Conservation (phyloP, 495 filamentous ascomycete genomes). For the Aspergillus cavernicola region DNA sequence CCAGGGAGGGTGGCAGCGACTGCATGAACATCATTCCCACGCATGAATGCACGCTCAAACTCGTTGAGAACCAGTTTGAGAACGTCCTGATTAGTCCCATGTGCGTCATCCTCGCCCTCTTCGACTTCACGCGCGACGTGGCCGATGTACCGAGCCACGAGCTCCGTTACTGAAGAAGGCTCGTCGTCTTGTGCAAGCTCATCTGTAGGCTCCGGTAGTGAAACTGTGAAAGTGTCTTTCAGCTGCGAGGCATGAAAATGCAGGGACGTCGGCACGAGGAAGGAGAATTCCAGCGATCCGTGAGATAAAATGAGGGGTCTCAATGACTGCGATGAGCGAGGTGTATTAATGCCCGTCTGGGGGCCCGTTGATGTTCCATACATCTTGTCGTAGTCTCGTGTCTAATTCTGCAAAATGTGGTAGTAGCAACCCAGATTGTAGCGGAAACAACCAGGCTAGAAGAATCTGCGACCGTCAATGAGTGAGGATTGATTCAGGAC, state of each 20-base stretch:
- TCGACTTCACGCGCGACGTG: conserved; percentile 82
- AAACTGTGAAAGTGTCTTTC: conserved; percentile 78
- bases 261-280: conserved; percentile 87
- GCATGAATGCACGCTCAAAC: conserved; percentile 91
- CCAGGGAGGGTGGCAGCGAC: conserved; percentile 80
- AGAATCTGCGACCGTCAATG: conserved; percentile 3
- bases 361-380: conserved; percentile 79
- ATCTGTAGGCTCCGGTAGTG: conserved; percentile 85
- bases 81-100: conserved; percentile 80
- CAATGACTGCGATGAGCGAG: conserved; percentile 85
- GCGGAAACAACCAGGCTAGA: background rate
- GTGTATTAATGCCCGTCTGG: conserved; percentile 93
- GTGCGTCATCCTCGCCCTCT: conserved; percentile 83
- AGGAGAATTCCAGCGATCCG: conserved; percentile 90
- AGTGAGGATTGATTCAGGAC: background rate
- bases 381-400: conserved; percentile 53
- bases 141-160: conserved; percentile 88
- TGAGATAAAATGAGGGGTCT: conserved; percentile 85
- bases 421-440: conserved; percentile 4
- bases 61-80: conserved; percentile 86
- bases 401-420: conserved; percentile 15
- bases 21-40: conserved; percentile 94
- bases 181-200: conserved; percentile 97
- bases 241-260: conserved; percentile 95
- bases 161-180: conserved; percentile 85